phyloP scores from a whole-genome alignment of 352 stramenopile species.

The Pythium oligandrum region DNA sequence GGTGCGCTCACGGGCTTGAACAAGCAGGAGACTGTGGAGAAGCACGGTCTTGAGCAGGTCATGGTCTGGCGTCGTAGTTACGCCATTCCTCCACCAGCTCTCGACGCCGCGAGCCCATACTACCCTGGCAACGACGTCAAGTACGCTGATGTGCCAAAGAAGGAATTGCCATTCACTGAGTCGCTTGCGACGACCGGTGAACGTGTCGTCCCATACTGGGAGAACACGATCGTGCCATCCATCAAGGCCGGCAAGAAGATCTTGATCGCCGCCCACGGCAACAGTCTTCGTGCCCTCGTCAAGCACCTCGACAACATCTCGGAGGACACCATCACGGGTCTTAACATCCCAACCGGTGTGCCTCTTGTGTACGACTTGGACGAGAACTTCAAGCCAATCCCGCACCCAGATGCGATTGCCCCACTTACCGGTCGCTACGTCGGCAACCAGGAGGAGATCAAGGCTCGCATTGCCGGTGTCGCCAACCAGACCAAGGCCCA shows the following conservation, averaged over 20 bases:
- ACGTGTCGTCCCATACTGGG: constrained; percentile 95
- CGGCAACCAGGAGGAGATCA: constrained; percentile 97
- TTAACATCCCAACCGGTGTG: constrained; percentile 97
- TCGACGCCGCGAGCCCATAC: constrained; percentile 84
- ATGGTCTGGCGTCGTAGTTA: constrained; percentile 97
- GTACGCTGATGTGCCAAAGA: constrained; percentile 88
- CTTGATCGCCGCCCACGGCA: constrained; percentile 97
- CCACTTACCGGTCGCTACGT: constrained; percentile 78
- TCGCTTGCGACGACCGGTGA: constrained; percentile 91
- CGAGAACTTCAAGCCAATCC: constrained; percentile 95
- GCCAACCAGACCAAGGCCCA: constrained; percentile 95
- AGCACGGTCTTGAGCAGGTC: constrained; percentile 98
- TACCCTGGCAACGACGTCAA: constrained; percentile 90
- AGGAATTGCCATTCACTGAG: constrained; percentile 92
- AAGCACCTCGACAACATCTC: constrained; percentile 98
- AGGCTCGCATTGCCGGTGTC: constrained; percentile 93
- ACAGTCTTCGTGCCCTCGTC: constrained; percentile 97
- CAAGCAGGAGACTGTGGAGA: constrained; percentile 99
- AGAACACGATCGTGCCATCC: constrained; percentile 92
- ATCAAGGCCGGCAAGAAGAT: constrained; percentile 95
- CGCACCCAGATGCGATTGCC: constrained; percentile 89
- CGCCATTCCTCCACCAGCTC: constrained; percentile 92
- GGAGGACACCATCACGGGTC: constrained; percentile 94
- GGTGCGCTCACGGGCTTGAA: constrained; percentile 97
- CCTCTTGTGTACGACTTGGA: constrained; percentile 97